Percentiles rank a stretch among this genome's conserved stretches.
Conservation (phyloP, 192 early-diverging fungal genomes). For the Coemansia pectinata region DNA sequence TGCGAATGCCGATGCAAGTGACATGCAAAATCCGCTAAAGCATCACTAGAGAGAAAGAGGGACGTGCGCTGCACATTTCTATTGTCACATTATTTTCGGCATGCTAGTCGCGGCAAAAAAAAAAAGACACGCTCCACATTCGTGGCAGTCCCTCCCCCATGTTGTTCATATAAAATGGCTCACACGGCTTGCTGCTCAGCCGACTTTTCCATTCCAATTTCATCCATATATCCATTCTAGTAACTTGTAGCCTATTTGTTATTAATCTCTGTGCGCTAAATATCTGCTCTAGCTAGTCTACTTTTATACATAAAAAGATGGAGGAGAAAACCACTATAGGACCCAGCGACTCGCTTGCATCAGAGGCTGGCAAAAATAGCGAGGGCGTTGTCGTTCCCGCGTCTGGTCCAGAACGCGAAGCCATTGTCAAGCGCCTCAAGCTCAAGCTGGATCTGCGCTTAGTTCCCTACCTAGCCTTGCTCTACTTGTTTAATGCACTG, state of each 20-base stretch:
- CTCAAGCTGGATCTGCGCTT: constrained; percentile 61
- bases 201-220: not conserved
- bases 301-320: not conserved
- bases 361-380: not conserved
- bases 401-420: constrained; percentile 45
- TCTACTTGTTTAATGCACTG: constrained; percentile 70
- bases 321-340: constrained; percentile 8
- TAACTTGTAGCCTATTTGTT: not conserved
- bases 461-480: constrained; percentile 61
- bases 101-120: not conserved
- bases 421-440: constrained; percentile 47
- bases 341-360: not conserved
- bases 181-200: not conserved
- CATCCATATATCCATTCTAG: not conserved
- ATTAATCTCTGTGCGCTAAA: not conserved
- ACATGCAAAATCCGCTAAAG: not conserved
- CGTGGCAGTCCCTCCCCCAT: not conserved
- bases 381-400: constrained; percentile 25
- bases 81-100: not conserved
- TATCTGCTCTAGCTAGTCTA: not conserved
- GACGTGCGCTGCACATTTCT: constrained; percentile 1
- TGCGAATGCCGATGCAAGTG: not conserved
- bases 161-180: not conserved
- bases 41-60: not conserved
- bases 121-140: not conserved